phyloP scores from a whole-genome alignment of 805 yeast species.

The Cyberlindnera veronae region DNA sequence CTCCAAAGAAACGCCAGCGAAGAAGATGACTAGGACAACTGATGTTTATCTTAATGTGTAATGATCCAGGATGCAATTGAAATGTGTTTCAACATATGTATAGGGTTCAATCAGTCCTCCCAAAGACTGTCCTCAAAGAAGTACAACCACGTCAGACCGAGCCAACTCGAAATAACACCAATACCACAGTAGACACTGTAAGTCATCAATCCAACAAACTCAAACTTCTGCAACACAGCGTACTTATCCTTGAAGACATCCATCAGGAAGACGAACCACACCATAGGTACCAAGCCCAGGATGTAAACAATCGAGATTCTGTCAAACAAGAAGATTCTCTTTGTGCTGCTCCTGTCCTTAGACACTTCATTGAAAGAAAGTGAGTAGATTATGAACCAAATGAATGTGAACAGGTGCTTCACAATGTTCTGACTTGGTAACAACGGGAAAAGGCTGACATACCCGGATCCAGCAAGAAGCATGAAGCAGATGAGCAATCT shows the following conservation, averaged over 20 bases:
- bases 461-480: slow-evolving; percentile 73
- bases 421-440: slow-evolving; percentile 76
- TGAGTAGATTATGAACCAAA: slow-evolving; percentile 81
- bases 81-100: too few species aligned
- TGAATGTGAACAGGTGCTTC: slow-evolving; percentile 71
- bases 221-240: slow-evolving; percentile 52
- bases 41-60: not conserved
- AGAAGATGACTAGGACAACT: too few species aligned
- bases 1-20: not conserved
- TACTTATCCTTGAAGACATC: slow-evolving; percentile 56
- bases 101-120: slow-evolving; percentile 32
- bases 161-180: slow-evolving; percentile 86
- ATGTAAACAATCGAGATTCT: slow-evolving; percentile 65
- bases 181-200: slow-evolving; percentile 82
- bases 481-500: slow-evolving; percentile 70
- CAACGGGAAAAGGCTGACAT: slow-evolving; percentile 84
- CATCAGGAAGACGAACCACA: slow-evolving; percentile 42
- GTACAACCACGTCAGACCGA: slow-evolving; percentile 84
- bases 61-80: too few species aligned
- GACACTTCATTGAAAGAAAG: slow-evolving; percentile 70
- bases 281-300: slow-evolving; percentile 63
- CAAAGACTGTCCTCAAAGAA: slow-evolving; percentile 77
- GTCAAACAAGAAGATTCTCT: slow-evolving; percentile 64
- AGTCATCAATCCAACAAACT: slow-evolving; percentile 76
- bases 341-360: slow-evolving; percentile 31